A percentile compares a stretch with the other conserved stretches of the same genome.
Conservation (phyloP, 768 basidiomycete species). For the Phaffia australis region DNA sequence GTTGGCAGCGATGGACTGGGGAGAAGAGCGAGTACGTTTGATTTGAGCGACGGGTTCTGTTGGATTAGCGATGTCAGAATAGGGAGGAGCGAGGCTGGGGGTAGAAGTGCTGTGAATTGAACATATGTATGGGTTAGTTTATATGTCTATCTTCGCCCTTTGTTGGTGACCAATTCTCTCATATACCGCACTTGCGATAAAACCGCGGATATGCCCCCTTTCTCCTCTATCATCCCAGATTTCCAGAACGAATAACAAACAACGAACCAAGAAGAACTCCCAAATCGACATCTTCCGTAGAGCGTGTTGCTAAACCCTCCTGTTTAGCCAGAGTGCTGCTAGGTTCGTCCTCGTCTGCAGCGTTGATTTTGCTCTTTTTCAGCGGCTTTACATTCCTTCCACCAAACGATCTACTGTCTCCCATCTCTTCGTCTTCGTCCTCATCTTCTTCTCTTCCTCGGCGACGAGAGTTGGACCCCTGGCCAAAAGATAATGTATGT, state of each 20-base stretch:
- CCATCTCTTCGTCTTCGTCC: constrained; percentile 13
- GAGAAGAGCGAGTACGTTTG: constrained; percentile 14
- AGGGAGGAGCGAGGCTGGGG: constrained; percentile 21
- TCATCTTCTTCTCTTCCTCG: constrained; percentile 2
- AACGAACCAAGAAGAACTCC: constrained; percentile 23
- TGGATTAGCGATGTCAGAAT: constrained; percentile 20
- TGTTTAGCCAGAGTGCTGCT: neutral
- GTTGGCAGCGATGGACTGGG: constrained; percentile 21
- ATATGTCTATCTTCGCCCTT: too few species aligned
- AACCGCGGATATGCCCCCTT: neutral
- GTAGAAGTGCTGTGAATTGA: constrained; percentile 19
- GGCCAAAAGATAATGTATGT: neutral
- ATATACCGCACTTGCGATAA: too few species aligned
- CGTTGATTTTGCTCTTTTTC: constrained; percentile 6
- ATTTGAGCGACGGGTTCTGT: constrained; percentile 15
- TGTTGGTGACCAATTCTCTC: too few species aligned
- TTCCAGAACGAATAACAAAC: neutral
- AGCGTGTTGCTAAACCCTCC: neutral
- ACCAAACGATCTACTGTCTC: neutral
- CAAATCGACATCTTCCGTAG: constrained; percentile 12
- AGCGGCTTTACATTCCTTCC: neutral
- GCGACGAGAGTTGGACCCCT: constrained; percentile 1
- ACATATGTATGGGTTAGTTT: neutral
- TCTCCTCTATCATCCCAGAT: neutral
- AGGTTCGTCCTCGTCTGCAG: neutral